Conservation (phyloP, 768 basidiomycete species). For the Saitozyma podzolica region DNA sequence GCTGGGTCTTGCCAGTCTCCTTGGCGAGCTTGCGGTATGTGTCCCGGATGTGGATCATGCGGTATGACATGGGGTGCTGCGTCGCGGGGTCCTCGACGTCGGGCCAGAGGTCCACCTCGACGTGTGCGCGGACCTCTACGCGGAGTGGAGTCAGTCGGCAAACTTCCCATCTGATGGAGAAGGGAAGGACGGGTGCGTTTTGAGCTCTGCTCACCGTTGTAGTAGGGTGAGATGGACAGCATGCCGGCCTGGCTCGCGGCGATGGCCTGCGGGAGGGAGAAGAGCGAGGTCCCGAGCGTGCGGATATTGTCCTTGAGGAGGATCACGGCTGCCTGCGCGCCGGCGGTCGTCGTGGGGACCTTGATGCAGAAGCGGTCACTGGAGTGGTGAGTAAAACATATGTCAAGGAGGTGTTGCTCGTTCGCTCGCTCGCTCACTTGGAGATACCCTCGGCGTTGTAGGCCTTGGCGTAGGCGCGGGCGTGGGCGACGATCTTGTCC, state of each 20-base stretch:
- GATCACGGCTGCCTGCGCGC: constrained; percentile 57
- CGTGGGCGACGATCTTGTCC: constrained; percentile 19
- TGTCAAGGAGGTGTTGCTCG: background rate
- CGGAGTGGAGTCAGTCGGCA: background rate
- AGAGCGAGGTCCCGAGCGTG: constrained; percentile 61
- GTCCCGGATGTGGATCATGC: constrained; percentile 22
- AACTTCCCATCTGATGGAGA: no score
- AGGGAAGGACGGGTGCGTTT: no score
- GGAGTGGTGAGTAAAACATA: background rate
- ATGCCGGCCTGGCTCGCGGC: constrained; percentile 61
- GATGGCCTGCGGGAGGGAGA: constrained; percentile 60
- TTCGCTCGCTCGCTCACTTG: constrained; percentile 33
- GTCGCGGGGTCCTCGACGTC: constrained; percentile 25
- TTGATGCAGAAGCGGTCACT: constrained; percentile 61
- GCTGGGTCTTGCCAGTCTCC: constrained; percentile 26
- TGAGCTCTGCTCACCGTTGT: constrained; percentile 51
- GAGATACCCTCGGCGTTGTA: constrained; percentile 30
- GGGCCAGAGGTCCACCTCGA: constrained; percentile 24
- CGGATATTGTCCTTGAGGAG: constrained; percentile 57
- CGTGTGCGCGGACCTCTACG: constrained; percentile 40
- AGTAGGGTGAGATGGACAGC: constrained; percentile 60
- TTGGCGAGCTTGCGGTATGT: constrained; percentile 18
- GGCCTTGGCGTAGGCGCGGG: constrained; percentile 19
- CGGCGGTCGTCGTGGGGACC: constrained; percentile 61
- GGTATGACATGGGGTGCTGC: constrained; percentile 20